phyloP scores from a whole-genome alignment of 495 filamentous ascomycete genomes.

The Cudoniella acicularis region DNA sequence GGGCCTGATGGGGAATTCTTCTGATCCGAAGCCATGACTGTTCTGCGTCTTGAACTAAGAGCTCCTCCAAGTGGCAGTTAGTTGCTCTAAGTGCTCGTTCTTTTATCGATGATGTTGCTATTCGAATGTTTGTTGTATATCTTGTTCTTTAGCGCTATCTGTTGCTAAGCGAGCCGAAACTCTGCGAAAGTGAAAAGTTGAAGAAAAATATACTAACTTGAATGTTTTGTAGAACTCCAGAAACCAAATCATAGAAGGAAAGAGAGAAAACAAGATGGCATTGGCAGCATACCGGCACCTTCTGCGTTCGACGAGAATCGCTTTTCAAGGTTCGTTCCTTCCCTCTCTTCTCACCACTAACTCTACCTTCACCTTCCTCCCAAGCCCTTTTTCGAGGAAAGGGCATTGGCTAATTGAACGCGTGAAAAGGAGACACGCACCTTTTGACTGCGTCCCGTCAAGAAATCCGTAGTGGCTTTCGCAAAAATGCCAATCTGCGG shows the following conservation, averaged over 20 bases:
- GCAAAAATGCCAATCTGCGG: slow-evolving; percentile 53
- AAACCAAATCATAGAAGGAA: not conserved
- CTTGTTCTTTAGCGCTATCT: not conserved
- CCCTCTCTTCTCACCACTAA: slow-evolving; percentile 3
- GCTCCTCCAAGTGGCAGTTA: too few species aligned
- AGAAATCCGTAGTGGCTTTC: slow-evolving; percentile 69
- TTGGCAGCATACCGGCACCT: slow-evolving; percentile 77
- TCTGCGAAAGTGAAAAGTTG: not conserved
- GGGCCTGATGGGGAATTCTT: not conserved
- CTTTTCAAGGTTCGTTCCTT: slow-evolving; percentile 66
- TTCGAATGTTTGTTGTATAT: not conserved
- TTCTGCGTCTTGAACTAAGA: too few species aligned
- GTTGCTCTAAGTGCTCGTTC: too few species aligned
- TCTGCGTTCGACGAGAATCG: slow-evolving; percentile 75
- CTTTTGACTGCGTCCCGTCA: slow-evolving; percentile 65
- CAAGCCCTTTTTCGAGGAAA: not conserved
- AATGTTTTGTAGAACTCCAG: not conserved
- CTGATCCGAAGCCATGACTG: not conserved
- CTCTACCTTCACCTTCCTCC: not conserved
- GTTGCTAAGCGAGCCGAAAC: too few species aligned
- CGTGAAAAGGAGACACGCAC: slow-evolving; percentile 63
- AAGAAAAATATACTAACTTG: not conserved
- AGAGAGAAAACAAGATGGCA: slow-evolving; percentile 50
- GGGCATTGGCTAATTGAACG: too few species aligned
- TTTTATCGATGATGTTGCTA: not conserved